These are phyloP conservation scores for Boletus reticulatus DNA, from an alignment of 768 basidiomycete species.

Conservation along the genomic window DNA sequence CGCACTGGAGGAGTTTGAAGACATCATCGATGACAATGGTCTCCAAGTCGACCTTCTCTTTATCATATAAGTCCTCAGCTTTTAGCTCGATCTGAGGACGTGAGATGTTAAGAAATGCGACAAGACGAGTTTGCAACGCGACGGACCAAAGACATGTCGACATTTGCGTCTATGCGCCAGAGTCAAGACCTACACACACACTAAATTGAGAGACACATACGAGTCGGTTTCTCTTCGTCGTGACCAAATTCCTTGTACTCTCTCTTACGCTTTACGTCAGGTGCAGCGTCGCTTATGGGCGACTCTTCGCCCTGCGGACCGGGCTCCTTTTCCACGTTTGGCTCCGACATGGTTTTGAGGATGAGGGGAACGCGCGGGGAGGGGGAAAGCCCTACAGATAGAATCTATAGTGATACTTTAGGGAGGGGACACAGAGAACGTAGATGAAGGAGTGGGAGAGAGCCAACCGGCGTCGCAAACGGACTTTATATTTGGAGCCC, in stretches of 20 bases:
- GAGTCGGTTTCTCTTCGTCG: slow-evolving; percentile 63
- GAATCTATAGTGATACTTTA: slow-evolving; percentile 23
- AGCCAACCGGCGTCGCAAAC: slow-evolving; percentile 22
- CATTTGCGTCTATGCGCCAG: slow-evolving; percentile 64
- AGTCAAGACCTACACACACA: not conserved
- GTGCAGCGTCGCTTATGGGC: slow-evolving; percentile 24
- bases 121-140: slow-evolving; percentile 2
- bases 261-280: slow-evolving; percentile 56
- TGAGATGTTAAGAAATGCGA: not conserved
- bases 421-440: slow-evolving; percentile 8
- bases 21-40: slow-evolving; percentile 96
- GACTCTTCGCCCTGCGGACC: slow-evolving; percentile 54
- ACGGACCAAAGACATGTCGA: slow-evolving; percentile 78
- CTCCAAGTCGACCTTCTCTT: slow-evolving; percentile 99
- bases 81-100: slow-evolving; percentile 70
- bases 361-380: not conserved
- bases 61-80: slow-evolving; percentile 93
- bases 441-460: slow-evolving; percentile 33
- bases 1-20: slow-evolving; percentile 92
- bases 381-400: slow-evolving; percentile 27
- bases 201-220: slow-evolving; percentile 40
- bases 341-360: slow-evolving; percentile 28
- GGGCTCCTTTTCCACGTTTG: slow-evolving; percentile 64
- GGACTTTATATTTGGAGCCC: slow-evolving; percentile 34
- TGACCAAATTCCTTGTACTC: slow-evolving; percentile 88